Conservation (phyloP, 75 land plant genomes). For the Chamaecyparis obtusa region DNA sequence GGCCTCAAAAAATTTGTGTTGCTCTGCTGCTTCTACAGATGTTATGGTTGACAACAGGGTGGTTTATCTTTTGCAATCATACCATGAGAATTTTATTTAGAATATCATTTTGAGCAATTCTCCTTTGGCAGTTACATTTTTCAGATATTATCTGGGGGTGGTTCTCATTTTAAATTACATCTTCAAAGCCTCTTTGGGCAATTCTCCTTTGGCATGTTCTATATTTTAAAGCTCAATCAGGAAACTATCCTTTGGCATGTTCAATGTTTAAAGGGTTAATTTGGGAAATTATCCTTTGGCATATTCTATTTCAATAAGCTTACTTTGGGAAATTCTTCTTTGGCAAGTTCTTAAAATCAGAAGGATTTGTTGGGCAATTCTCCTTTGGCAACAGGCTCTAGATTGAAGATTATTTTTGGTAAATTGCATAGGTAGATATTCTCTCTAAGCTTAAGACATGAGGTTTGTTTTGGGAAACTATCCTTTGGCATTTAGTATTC, state of each 20-base stretch:
- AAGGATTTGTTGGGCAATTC: conserved; percentile 15
- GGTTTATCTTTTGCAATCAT: background rate
- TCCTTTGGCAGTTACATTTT: conserved; percentile 36
- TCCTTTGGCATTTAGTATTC: conserved; percentile 40
- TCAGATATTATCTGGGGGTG: background rate
- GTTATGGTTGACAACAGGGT: background rate
- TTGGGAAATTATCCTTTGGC: conserved; percentile 31
- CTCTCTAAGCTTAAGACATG: background rate
- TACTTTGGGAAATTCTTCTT: background rate
- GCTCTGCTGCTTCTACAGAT: background rate
- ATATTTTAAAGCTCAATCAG: conserved; percentile 21
- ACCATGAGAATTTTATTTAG: background rate
- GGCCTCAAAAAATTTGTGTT: background rate
- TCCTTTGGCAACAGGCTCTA: conserved; percentile 4
- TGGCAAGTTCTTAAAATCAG: conserved; percentile 14
- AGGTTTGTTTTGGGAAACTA: conserved; percentile 28
- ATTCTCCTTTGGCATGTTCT: conserved; percentile 22
- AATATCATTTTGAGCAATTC: conserved; percentile 12
- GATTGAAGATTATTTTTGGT: background rate
- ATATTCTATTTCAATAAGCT: conserved; percentile 21
- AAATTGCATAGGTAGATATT: conserved; percentile 8
- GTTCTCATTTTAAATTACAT: conserved; percentile 40
- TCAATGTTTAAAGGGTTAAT: conserved; percentile 23
- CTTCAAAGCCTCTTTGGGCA: conserved; percentile 15
- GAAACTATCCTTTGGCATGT: conserved; percentile 8